These are phyloP conservation scores for Fraxinus baroniana DNA, from an alignment of 305 asterid genomes.

Conservation along the genomic window DNA sequence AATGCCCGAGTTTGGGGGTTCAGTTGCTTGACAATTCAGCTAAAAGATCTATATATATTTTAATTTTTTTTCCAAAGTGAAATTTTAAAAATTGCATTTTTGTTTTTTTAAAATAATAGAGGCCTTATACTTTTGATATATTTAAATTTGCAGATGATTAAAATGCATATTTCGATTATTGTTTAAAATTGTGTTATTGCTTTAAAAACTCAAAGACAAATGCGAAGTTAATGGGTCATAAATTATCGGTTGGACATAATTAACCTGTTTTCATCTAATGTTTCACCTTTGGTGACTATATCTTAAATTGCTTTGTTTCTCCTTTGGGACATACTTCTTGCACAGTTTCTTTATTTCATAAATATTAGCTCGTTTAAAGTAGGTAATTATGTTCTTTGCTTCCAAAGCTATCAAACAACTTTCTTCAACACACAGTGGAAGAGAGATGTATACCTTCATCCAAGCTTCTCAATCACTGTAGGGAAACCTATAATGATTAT, in stretches of 20 bases:
- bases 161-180: neutral
- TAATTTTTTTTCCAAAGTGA: neutral
- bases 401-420: neutral
- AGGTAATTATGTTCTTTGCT: neutral
- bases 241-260: neutral
- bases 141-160: neutral
- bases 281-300: neutral
- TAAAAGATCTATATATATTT: neutral
- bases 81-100: neutral
- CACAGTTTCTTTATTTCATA: neutral
- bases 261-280: neutral
- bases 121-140: neutral
- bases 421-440: neutral
- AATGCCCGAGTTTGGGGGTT: neutral
- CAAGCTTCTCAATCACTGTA: neutral
- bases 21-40: constrained; percentile 9
- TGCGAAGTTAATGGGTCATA: neutral
- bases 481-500: neutral
- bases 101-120: neutral
- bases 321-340: neutral
- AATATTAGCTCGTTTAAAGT: neutral
- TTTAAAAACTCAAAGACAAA: neutral
- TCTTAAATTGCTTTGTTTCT: neutral
- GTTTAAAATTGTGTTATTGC: neutral
- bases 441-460: neutral